Base-by-base conservation (phyloP, 371 early-diverging fungal species). In the Mucor ambiguus region DNA sequence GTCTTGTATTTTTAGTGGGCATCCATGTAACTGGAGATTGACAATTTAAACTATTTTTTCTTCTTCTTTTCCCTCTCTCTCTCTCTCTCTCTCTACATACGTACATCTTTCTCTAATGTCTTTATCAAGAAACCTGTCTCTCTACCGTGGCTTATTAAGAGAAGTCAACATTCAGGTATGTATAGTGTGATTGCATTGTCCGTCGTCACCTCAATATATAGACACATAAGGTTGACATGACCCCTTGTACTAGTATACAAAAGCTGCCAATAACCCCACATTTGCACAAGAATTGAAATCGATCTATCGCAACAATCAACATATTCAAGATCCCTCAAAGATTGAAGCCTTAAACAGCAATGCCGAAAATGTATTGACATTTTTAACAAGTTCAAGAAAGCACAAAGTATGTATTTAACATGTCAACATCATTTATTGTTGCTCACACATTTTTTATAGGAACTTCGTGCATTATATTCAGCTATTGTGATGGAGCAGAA, bases 401-500 rank as follows among this genome's bases (percentile, higher is more conserved):
- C 83, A 82, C 69, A 82, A 80, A 69, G 82, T 77, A 74, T 33
- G 20, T n/a, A n/a, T 32, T 3, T 37, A 41, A 41, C 14, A 22
- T n/a, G 32, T 10, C 20, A 33, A 33, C 4, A 7, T 9, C 33
- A 33, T 33, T 10, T 35, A 1, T 35, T 10, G 32, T 14, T 43
- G 10, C 10, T 64, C 14, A 30, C 20, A 26, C 9, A 44, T 0
- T 60, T 12, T 26, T 22, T 11, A 32, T 58, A 72, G 72, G 72
- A 72, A 71, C 75, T 82, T 29, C 75, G 80, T 52, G 83, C 73
- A 11, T 54, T 70, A n/a, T 82, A 82, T 37, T 69, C 78, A 35
- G 76, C 78, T 12, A 67, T 80, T 66, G 71, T 82, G 7, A 58
- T 82, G 69, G 83, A 82, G 52, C 83, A 82, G 59, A 79, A 77